phyloP scores from a whole-genome alignment of 2,329 filamentous ascomycete genomes.

The Plenodomus tracheiphilus region DNA sequence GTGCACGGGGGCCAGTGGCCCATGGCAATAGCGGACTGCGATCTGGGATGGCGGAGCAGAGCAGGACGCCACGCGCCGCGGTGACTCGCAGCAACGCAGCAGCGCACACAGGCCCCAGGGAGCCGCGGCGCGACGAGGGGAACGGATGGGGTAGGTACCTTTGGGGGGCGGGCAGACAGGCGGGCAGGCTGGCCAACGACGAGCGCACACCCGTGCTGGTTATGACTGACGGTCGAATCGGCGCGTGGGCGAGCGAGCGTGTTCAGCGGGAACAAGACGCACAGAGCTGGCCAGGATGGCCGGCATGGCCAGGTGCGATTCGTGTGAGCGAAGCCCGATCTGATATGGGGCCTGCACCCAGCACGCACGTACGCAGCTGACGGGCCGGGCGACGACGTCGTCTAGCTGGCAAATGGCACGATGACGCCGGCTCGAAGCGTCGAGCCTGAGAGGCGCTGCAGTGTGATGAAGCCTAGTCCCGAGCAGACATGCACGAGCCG shows the following conservation, averaged over 20 bases:
- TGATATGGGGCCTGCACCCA: constrained; percentile 12
- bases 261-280: not conserved
- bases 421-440: constrained; percentile 12
- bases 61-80: not conserved
- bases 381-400: constrained; percentile 22
- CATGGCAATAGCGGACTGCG: not conserved
- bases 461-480: constrained; percentile 10
- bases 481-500: not conserved
- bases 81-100: not conserved
- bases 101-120: not conserved
- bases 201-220: not conserved
- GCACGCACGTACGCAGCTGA: constrained; percentile 15
- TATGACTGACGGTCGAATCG: constrained; percentile 9
- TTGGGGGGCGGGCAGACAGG: not conserved
- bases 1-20: not conserved
- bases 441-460: constrained; percentile 11
- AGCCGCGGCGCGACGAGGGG: not conserved
- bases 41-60: not conserved
- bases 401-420: constrained; percentile 22
- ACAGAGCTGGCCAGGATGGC: not conserved
- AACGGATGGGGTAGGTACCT: not conserved
- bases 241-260: constrained; percentile 1
- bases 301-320: not conserved
- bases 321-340: constrained; percentile 15
- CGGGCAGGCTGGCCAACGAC: not conserved